Conservation (phyloP, 345 rosid species). For the Rhizophora apiculata region DNA sequence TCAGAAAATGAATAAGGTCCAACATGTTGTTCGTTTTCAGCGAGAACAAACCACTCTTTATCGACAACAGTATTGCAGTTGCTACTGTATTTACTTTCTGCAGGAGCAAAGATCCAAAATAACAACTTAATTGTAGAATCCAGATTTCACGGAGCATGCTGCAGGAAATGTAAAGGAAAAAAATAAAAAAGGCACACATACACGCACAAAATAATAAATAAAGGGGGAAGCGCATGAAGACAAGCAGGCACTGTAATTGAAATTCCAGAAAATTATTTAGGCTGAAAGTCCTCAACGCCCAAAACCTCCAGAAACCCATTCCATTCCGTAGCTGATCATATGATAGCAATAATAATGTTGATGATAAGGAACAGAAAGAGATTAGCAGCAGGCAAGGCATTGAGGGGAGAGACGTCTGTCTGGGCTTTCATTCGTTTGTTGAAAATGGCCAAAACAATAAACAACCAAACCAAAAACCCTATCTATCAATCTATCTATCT, state of each 20-base stretch:
- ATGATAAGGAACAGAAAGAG: too few species aligned
- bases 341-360: too few species aligned
- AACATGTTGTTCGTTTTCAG: slow-evolving; percentile 54
- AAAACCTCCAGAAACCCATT: too few species aligned
- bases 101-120: background rate
- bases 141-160: background rate
- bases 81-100: slow-evolving; percentile 4
- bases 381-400: too few species aligned
- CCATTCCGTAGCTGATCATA: too few species aligned
- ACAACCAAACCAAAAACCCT: too few species aligned
- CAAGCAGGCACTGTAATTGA: background rate
- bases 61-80: slow-evolving; percentile 26
- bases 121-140: background rate
- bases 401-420: too few species aligned
- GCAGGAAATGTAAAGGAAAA: background rate
- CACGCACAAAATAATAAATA: background rate
- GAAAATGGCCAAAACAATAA: too few species aligned
- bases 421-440: too few species aligned
- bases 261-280: too few species aligned
- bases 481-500: too few species aligned
- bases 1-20: slow-evolving; percentile 80
- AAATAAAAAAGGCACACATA: background rate
- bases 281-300: too few species aligned
- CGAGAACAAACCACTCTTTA: slow-evolving; percentile 78
- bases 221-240: background rate